phyloP scores from a whole-genome alignment of 768 basidiomycete species.

The Pisolithus tinctorius region DNA sequence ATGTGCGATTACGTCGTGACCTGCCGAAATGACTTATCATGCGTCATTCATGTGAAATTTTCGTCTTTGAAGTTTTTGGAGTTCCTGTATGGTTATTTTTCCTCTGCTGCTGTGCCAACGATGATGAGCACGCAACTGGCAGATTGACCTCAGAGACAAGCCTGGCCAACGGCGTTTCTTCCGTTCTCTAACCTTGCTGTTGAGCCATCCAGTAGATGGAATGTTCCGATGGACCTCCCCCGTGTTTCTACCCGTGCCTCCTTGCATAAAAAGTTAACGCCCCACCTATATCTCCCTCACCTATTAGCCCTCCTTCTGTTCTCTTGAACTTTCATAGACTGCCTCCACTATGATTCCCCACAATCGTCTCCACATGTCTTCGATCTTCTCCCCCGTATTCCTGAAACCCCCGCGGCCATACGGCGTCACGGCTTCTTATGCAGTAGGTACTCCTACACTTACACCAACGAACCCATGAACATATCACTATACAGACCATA shows the following conservation, averaged over 20 bases:
- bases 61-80: not conserved
- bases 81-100: not conserved
- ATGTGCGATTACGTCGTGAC: slow-evolving; percentile 5
- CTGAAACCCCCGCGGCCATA: slow-evolving; percentile 31
- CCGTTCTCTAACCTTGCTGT: slow-evolving; percentile 8
- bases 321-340: not conserved
- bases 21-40: not conserved
- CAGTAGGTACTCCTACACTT: slow-evolving; percentile 33
- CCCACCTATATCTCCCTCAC: not conserved
- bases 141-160: slow-evolving; percentile 13
- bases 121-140: slow-evolving; percentile 16
- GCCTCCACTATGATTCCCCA: slow-evolving; percentile 33
- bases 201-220: not conserved
- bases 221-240: not conserved
- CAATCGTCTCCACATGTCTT: slow-evolving; percentile 19
- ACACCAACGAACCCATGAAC: slow-evolving; percentile 16
- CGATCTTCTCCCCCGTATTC: slow-evolving; percentile 22
- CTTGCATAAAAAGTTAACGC: slow-evolving; percentile 13
- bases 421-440: slow-evolving; percentile 47
- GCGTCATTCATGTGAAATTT: not conserved
- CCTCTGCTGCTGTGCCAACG: slow-evolving; percentile 8
- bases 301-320: not conserved
- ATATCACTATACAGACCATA: slow-evolving; percentile 20
- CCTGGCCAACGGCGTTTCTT: not conserved
- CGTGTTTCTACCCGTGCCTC: not conserved